Conservation (phyloP, 441 rosid species). For the Arabidopsis hybrid region DNA sequence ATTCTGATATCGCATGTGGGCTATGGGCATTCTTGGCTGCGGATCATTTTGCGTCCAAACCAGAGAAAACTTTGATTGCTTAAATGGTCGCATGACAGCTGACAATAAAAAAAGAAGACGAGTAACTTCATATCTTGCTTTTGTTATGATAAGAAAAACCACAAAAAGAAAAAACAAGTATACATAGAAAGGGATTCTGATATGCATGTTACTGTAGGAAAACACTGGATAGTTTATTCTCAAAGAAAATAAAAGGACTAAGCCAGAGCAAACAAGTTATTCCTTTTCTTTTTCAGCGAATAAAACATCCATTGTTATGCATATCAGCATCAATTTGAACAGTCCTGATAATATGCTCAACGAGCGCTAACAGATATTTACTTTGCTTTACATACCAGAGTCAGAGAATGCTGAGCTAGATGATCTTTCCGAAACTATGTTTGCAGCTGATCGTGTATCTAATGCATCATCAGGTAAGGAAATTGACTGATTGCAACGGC, state of each 20-base stretch:
- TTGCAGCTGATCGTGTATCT: conserved; percentile 50
- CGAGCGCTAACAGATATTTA: conserved; percentile 20
- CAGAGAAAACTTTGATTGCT: conserved; percentile 68
- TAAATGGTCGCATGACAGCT: conserved; percentile 51
- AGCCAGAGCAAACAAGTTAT: conserved; percentile 1
- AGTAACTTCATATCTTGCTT: conserved; percentile 22
- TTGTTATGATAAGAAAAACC: conserved; percentile 16
- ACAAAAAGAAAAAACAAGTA: neutral
- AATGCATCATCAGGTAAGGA: conserved; percentile 47
- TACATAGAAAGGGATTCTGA: conserved; percentile 18
- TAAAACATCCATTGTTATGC: conserved; percentile 22
- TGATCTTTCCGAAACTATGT: conserved; percentile 51
- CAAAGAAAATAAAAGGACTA: conserved; percentile 12
- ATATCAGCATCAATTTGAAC: conserved; percentile 17
- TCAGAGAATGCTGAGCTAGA: conserved; percentile 45
- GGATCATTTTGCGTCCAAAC: conserved; percentile 78
- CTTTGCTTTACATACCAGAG: conserved; percentile 40
- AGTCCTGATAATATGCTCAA: conserved; percentile 17
- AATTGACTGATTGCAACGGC: conserved; percentile 44
- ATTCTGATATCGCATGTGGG: conserved; percentile 48
- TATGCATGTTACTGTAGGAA: conserved; percentile 27
- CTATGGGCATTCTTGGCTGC: conserved; percentile 42
- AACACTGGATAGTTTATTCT: conserved; percentile 14
- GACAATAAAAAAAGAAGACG: conserved; percentile 48
- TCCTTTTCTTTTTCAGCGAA: conserved; percentile 18